phyloP scores from a whole-genome alignment of 805 yeast species.

The Brettanomyces nanus region DNA sequence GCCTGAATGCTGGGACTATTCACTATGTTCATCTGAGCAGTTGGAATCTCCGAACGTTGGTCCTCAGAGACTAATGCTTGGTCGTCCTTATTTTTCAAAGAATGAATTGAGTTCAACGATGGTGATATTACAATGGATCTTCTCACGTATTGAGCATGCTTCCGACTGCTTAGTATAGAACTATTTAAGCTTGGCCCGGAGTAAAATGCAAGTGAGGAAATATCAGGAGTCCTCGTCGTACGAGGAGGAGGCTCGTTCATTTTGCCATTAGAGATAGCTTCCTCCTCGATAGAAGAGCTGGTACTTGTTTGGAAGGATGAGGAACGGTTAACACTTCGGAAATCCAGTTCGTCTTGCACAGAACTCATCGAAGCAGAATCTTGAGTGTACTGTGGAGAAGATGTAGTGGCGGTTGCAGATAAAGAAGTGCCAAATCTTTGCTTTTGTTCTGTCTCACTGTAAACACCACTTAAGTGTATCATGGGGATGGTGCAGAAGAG shows the following conservation, averaged over 20 bases:
- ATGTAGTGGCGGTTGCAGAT: background rate
- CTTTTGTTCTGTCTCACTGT: too few species aligned
- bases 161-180: conserved; percentile 13
- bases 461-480: too few species aligned
- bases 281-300: conserved; percentile 17
- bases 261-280: background rate
- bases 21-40: conserved; percentile 21
- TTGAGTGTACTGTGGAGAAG: conserved; percentile 17
- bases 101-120: conserved; percentile 21
- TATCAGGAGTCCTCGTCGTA: conserved; percentile 7
- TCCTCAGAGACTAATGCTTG: background rate
- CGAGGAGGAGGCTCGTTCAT: conserved; percentile 2
- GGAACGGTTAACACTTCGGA: conserved; percentile 23
- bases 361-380: conserved; percentile 26
- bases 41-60: conserved; percentile 1
- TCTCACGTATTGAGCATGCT: conserved; percentile 24
- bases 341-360: conserved; percentile 28
- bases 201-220: conserved; percentile 15
- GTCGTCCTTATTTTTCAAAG: conserved; percentile 2
- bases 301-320: conserved; percentile 32
- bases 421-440: background rate
- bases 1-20: conserved; percentile 31
- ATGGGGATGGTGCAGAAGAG: too few species aligned
- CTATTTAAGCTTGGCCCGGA: conserved; percentile 24
- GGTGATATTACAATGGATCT: conserved; percentile 26